phyloP scores from a whole-genome alignment of 768 basidiomycete species.

The Rhodotorula babjevae region DNA sequence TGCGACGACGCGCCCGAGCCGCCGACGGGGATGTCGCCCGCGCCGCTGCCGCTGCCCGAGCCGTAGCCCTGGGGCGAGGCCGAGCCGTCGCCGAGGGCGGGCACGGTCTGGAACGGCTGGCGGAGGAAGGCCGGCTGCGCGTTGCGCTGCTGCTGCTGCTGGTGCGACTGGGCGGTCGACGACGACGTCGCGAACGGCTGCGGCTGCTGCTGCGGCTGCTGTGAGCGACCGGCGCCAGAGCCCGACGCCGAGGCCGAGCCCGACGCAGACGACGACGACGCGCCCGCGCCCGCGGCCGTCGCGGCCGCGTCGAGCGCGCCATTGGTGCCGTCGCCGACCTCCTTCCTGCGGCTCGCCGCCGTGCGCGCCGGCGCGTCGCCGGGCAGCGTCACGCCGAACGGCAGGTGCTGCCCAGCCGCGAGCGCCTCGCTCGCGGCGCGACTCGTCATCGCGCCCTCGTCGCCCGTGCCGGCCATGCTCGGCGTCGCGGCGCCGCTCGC shows the following conservation, averaged over 20 bases:
- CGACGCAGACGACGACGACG: background rate
- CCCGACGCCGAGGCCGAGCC: no score
- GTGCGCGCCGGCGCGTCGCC: slow-evolving; percentile 14
- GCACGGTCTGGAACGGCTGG: background rate
- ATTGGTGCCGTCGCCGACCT: background rate
- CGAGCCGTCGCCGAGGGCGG: background rate
- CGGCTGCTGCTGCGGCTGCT: background rate
- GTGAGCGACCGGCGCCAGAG: background rate
- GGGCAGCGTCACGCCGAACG: background rate
- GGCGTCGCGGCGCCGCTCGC: background rate
- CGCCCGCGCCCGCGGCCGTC: background rate
- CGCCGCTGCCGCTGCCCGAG: background rate
- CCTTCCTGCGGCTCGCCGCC: slow-evolving; percentile 6
- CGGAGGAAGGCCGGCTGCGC: background rate
- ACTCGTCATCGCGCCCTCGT: no score
- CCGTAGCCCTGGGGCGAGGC: background rate
- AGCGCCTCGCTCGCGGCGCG: no score
- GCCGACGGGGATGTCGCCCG: background rate
- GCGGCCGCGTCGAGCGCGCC: background rate
- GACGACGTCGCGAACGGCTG: background rate
- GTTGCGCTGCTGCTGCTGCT: background rate
- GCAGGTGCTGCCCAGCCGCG: background rate
- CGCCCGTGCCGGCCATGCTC: slow-evolving; percentile 9
- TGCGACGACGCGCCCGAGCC: background rate
- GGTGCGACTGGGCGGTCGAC: background rate